Evolutionary conservation across 2,329 filamentous ascomycete species (phyloP).

Genomic region (Penicillium hesseltinei): DNA sequence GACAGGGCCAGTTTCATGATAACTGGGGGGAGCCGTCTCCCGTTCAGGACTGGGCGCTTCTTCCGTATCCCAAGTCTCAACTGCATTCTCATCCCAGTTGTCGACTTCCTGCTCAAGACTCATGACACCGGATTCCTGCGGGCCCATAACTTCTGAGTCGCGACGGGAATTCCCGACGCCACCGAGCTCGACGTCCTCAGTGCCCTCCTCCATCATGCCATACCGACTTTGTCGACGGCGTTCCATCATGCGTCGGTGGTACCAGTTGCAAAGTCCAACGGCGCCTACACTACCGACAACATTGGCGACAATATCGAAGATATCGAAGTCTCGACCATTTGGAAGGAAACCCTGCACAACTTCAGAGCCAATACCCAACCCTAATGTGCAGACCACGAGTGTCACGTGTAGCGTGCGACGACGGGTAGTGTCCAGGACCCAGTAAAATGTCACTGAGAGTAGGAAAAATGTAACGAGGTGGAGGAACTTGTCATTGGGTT

Average conservation of each 20-base stretch:
- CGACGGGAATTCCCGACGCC: constrained; percentile 46
- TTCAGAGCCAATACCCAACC: constrained; percentile 55
- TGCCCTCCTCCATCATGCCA: constrained; percentile 61
- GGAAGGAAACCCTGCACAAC: constrained; percentile 64
- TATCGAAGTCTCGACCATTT: constrained; percentile 70
- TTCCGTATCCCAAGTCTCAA: constrained; percentile 64
- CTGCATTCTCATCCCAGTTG: constrained; percentile 87
- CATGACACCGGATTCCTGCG: constrained; percentile 65
- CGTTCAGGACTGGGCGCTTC: constrained; percentile 40
- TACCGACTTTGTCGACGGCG: constrained; percentile 71
- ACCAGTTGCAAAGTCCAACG: constrained; percentile 77
- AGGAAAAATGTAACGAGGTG: constrained; percentile 88
- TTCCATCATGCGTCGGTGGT: constrained; percentile 94
- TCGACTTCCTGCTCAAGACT: constrained; percentile 79
- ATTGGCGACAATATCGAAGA: constrained; percentile 86
- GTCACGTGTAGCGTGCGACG: constrained; percentile 83
- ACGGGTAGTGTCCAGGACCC: constrained; percentile 88
- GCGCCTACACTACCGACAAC: constrained; percentile 72
- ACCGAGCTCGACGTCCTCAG: constrained; percentile 72
- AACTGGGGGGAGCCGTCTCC: constrained; percentile 18
- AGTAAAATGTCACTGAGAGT: constrained; percentile 85
- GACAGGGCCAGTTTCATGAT: constrained; percentile 15
- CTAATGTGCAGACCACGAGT: constrained; percentile 71
- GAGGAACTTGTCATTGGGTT: constrained; percentile 84
- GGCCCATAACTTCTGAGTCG: constrained; percentile 36